phyloP scores from a whole-genome alignment of 2,329 filamentous ascomycete species.

The Thielaviopsis ethacetica region DNA sequence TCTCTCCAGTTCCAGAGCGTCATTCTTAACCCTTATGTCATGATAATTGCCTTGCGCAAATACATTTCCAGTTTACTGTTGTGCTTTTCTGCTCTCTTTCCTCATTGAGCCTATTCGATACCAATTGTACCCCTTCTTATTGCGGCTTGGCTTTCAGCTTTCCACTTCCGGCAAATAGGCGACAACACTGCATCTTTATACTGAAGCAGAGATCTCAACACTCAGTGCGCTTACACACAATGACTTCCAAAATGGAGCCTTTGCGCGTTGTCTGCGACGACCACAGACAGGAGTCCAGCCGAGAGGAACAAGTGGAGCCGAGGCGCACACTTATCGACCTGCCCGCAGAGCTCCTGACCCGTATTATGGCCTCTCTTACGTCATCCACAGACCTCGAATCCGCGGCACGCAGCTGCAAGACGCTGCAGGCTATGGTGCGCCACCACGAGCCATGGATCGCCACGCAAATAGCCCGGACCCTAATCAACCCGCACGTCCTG shows the following conservation, averaged over 20 bases:
- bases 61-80: too few species aligned
- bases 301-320: background rate
- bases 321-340: background rate
- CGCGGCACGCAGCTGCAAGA: background rate
- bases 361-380: background rate
- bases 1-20: too few species aligned
- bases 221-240: background rate
- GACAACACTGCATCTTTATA: too few species aligned
- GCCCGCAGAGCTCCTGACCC: slow-evolving; percentile 3
- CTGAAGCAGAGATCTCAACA: background rate
- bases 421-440: background rate
- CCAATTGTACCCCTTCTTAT: too few species aligned
- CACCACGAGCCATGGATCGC: slow-evolving; percentile 1
- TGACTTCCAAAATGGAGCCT: background rate
- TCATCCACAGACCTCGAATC: background rate
- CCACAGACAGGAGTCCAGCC: too few species aligned
- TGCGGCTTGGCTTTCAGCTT: too few species aligned
- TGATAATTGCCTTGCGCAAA: too few species aligned
- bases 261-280: background rate
- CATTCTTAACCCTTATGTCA: too few species aligned
- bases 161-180: too few species aligned
- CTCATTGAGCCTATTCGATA: too few species aligned
- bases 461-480: background rate
- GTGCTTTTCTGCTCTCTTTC: background rate
- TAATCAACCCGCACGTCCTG: background rate